Evolutionary conservation across 2,329 filamentous ascomycete species (phyloP), one percentile per base, ranked within the genome.

Genomic region (Colletotrichum phormii): DNA sequence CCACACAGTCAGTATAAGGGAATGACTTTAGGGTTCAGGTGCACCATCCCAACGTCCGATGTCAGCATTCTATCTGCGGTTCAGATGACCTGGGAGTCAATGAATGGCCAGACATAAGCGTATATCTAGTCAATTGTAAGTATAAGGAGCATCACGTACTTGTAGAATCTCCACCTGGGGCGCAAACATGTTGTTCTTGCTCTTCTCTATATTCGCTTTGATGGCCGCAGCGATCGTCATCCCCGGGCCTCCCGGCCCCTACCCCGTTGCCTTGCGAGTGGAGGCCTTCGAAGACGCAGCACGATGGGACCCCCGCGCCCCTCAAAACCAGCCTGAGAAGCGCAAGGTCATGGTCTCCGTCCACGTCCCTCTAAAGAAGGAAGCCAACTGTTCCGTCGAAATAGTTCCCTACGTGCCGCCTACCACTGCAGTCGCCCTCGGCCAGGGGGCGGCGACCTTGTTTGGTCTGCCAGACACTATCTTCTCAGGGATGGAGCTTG

Each of bases 331-430:
- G 29, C 46, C 42, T n/a, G 60, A 63, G 12, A 63, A 9, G 29
- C 60, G 60, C 2, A 42, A 42, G 4, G 1, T 53, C 2, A 31
- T 63, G 60, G 46, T 53, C 13, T 63, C 60, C 4, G 6, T 63
- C 29, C 29, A 33, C 6, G 18, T 63, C 4, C 60, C 60, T 7
- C 15, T 63, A 9, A 53, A 35, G 26, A 53, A 53, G n/a, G 18
- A 63, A 18, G 12, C 15, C 26, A 4, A 1, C 2, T 63, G 60
- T 18, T 51, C 46, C 11, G 24, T 22, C 18, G 46, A 35, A 11
- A 33, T n/a, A 4, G 29, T 63, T 22, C 60, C 60, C 29, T 63
- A 63, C 15, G 49, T 63, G 42, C 42, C 60, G 18, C 60, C 60
- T 7, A 18, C 24, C 5, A 53, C 60, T 6, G 22, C 26, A 18